Conservation (phyloP, 1,139 yeast genomes). For the Scheffersomyces lignicola region DNA sequence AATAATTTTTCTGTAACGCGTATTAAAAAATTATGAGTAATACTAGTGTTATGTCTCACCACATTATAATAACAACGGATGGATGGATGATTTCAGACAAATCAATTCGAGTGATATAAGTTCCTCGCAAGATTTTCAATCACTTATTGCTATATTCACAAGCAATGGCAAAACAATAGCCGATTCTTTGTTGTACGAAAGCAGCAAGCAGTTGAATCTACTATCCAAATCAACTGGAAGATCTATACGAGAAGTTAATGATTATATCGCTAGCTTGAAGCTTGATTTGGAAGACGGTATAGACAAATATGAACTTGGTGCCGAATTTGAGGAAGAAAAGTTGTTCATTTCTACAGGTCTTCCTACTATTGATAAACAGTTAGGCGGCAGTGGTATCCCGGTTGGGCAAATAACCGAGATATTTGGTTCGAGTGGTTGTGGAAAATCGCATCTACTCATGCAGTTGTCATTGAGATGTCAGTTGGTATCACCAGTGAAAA, state of each 20-base stretch:
- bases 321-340: not conserved
- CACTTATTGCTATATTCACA: constrained; percentile 15
- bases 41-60: not conserved
- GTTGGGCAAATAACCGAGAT: constrained; percentile 72
- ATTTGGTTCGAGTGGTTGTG: constrained; percentile 82
- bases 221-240: constrained; percentile 47
- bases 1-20: not conserved
- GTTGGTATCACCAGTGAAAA: constrained; percentile 26
- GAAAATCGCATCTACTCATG: constrained; percentile 75
- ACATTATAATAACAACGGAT: not conserved
- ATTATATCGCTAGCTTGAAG: constrained; percentile 33
- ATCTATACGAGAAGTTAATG: constrained; percentile 47
- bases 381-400: constrained; percentile 67
- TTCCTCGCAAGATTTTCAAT: constrained; percentile 16
- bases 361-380: constrained; percentile 48
- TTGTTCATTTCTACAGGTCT: constrained; percentile 59
- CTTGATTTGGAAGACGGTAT: constrained; percentile 14
- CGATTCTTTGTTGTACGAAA: constrained; percentile 20
- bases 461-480: constrained; percentile 65
- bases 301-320: constrained; percentile 10
- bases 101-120: constrained; percentile 14
- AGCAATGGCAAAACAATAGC: constrained; percentile 23
- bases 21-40: not conserved
- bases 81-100: constrained; percentile 31
- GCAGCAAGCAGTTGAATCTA: constrained; percentile 7